phyloP scores from a whole-genome alignment of 1,284 basidiomycete genomes.

The Rhodotorula sp. region DNA sequence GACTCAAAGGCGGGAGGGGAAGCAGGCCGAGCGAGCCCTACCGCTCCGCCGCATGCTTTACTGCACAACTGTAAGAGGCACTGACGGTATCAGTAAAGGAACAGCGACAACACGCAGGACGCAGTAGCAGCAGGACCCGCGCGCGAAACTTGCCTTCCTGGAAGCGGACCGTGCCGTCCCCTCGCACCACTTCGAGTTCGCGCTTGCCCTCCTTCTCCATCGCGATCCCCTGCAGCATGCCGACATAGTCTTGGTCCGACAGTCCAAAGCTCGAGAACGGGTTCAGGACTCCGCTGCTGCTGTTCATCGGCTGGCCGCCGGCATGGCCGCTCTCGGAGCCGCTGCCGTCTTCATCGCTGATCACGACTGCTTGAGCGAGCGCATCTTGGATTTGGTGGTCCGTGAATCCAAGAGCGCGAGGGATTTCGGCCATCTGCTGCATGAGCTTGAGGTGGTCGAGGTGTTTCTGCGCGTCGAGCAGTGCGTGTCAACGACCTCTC shows the following conservation, averaged over 20 bases:
- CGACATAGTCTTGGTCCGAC: constrained; percentile 37
- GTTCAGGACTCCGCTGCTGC: constrained; percentile 30
- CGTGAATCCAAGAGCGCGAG: constrained; percentile 68
- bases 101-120: not conserved
- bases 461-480: constrained; percentile 64
- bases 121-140: not conserved
- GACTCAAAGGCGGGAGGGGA: not conserved
- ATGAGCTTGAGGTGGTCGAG: constrained; percentile 88
- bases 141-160: constrained; percentile 24
- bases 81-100: too few relatives aligned
- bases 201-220: constrained; percentile 39
- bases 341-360: constrained; percentile 8
- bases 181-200: constrained; percentile 36
- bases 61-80: not conserved
- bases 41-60: not conserved
- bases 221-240: constrained; percentile 38
- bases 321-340: not conserved
- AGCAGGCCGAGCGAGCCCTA: not conserved
- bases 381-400: constrained; percentile 41
- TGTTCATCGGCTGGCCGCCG: not conserved
- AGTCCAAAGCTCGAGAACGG: constrained; percentile 41
- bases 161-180: constrained; percentile 33
- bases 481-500: not conserved
- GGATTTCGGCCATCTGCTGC: constrained; percentile 71
- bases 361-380: constrained; percentile 33